phyloP scores from a whole-genome alignment of 345 rosid species.

The Gossypium australe region DNA sequence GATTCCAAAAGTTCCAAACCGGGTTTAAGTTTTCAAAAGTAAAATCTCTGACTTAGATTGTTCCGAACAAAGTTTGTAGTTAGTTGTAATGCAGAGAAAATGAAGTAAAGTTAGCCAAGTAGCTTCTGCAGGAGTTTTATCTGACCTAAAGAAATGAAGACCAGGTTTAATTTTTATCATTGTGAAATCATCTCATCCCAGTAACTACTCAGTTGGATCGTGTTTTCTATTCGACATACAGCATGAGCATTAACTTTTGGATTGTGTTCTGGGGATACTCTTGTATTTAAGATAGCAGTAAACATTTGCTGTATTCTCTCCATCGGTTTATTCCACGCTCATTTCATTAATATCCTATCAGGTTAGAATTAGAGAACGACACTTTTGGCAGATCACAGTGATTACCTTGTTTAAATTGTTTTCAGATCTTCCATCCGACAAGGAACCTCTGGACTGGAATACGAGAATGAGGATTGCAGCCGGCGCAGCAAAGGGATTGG shows the following conservation, averaged over 20 bases:
- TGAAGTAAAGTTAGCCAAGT: not conserved
- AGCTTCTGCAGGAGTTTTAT: not conserved
- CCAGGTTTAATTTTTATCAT: no score
- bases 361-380: slow-evolving; percentile 2
- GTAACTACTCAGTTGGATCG: not conserved
- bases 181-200: not conserved
- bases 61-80: not conserved
- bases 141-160: not conserved
- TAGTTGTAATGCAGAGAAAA: not conserved
- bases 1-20: not conserved
- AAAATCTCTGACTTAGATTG: not conserved
- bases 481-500: slow-evolving; percentile 96
- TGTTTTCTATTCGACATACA: not conserved
- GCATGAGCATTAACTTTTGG: not conserved
- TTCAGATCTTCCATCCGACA: slow-evolving; percentile 77
- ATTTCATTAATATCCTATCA: not conserved
- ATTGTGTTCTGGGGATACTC: not conserved
- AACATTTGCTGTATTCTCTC: slow-evolving; percentile 9
- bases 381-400: not conserved
- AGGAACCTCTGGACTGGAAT: slow-evolving; percentile 89
- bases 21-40: not conserved
- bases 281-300: not conserved
- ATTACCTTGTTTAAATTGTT: slow-evolving; percentile 11
- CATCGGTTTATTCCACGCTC: not conserved
- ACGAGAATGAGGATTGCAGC: slow-evolving; percentile 98